These are phyloP conservation scores for Extremus antarcticus DNA, from an alignment of 495 filamentous ascomycete genomes.

Conservation along the genomic window DNA sequence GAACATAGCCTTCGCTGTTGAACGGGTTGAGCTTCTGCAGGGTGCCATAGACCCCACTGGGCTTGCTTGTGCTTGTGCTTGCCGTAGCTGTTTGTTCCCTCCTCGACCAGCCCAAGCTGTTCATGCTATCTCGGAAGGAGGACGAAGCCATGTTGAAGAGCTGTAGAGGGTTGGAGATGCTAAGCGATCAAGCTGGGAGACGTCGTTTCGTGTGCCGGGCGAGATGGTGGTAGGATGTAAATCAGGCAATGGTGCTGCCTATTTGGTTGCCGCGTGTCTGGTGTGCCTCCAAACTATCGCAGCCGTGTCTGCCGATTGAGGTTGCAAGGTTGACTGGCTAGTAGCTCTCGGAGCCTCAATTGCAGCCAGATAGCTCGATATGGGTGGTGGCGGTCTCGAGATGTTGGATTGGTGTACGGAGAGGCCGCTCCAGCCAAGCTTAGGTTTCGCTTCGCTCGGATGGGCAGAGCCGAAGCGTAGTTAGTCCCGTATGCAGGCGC, in stretches of 20 bases:
- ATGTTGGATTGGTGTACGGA: too few relatives aligned
- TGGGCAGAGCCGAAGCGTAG: background rate
- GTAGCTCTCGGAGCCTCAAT: background rate
- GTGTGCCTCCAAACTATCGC: slow-evolving; percentile 12
- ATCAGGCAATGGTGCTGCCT: slow-evolving; percentile 6
- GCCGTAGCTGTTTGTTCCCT: slow-evolving; percentile 68
- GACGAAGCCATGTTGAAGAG: slow-evolving; percentile 64
- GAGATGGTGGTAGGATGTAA: background rate
- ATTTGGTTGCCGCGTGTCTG: slow-evolving; percentile 4
- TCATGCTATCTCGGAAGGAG: slow-evolving; percentile 87
- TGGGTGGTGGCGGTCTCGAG: slow-evolving; percentile 1
- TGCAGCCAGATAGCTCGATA: slow-evolving; percentile 2
- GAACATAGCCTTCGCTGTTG: slow-evolving; percentile 75
- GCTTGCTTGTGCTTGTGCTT: slow-evolving; percentile 67
- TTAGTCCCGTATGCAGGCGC: background rate
- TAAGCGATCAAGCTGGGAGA: background rate
- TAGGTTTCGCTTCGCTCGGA: background rate
- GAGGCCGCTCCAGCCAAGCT: background rate
- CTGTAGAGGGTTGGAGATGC: background rate
- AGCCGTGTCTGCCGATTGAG: slow-evolving; percentile 15
- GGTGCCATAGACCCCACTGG: slow-evolving; percentile 64
- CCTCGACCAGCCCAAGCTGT: slow-evolving; percentile 88
- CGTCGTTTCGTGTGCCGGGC: background rate
- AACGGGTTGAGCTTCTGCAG: slow-evolving; percentile 86
- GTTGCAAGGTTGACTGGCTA: background rate